Conservation (phyloP, 2,329 filamentous ascomycete genomes). For the Phaeosphaeria sp. region DNA sequence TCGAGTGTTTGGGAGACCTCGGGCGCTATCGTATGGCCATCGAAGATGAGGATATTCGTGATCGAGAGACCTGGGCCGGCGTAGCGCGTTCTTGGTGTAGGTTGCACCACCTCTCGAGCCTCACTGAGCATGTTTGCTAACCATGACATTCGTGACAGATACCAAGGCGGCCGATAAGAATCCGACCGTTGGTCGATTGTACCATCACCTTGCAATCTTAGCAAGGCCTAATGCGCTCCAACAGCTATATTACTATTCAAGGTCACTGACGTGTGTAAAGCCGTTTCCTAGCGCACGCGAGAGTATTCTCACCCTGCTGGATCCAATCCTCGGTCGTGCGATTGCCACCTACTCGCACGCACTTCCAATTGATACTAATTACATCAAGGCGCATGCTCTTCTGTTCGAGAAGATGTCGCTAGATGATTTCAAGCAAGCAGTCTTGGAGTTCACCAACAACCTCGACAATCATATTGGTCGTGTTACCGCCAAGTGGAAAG, state of each 20-base stretch:
- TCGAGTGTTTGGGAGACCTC: conserved; percentile 88
- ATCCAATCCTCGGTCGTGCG: conserved; percentile 54
- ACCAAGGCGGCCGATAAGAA: conserved; percentile 78
- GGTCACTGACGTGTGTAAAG: conserved; percentile 71
- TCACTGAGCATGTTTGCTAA: neutral
- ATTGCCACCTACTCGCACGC: conserved; percentile 38
- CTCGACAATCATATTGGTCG: conserved; percentile 66
- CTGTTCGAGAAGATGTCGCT: conserved; percentile 63
- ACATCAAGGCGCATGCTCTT: conserved; percentile 69
- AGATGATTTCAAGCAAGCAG: conserved; percentile 56
- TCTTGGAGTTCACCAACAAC: conserved; percentile 58
- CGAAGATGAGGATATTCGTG: conserved; percentile 78
- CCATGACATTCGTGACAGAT: conserved; percentile 2
- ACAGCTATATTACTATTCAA: conserved; percentile 76
- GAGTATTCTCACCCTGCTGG: conserved; percentile 73
- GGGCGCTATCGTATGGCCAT: conserved; percentile 90
- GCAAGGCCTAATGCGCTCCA: conserved; percentile 72
- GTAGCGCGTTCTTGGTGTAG: conserved; percentile 79
- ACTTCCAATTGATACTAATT: conserved; percentile 63
- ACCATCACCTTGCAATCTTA: conserved; percentile 86
- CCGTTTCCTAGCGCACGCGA: conserved; percentile 74
- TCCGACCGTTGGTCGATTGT: conserved; percentile 77
- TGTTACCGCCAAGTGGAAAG: conserved; percentile 61
- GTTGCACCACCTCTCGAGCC: conserved; percentile 43
- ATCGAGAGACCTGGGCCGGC: conserved; percentile 80